Evolutionary conservation across 768 basidiomycete genomes (phyloP), one percentile per base, ranked within the genome.

Genomic region (Antrodiella citrinella): DNA sequence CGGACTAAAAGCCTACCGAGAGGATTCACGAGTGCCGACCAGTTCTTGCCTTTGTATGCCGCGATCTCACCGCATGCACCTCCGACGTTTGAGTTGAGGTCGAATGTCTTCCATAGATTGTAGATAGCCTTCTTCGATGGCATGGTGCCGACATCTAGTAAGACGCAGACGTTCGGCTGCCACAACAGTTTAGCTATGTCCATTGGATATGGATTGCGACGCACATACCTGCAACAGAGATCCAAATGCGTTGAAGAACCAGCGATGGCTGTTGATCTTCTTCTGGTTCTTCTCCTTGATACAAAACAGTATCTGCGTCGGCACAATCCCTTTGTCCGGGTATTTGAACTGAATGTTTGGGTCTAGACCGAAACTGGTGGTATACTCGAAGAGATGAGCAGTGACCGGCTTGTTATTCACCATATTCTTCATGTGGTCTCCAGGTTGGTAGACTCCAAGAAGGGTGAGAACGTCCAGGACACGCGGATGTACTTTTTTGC

Each of bases 31-130:
- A 91, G 72, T 20, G 77, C 48, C 13, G 74, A 76, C 88, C 93
- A 93, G 51, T 84, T 82, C 69, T 82, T 83, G 53, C 94, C 95
- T 65, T 97, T 97, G 69, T 92, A 88, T 12, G 76, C 83, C 7
- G 89, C 87, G 61, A 95, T 92, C 67, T 98, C 95, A n/a, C 95
- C 95, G 65, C 95, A 98, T 10, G 95, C 93, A 15, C 94, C 95
- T 10, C 81, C 94, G 11, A 98, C 91, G 53, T 87, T 95, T 5
- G 88, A 91, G 63, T 91, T 87, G 54, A 93, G 69, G 61, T 93
- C 91, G 59, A 93, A 93, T 0, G 89, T 81, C 68, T 97, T 97
- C 95, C 95, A 98, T 5, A 98, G 75, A 54, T 87, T 82, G 65
- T 98, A 98, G 45, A 97, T 81, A 40, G 88, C 91, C 60, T 86